Evolutionary conservation across 2,329 filamentous ascomycete genomes (phyloP).

Genomic region (Colletotrichum sp.): DNA sequence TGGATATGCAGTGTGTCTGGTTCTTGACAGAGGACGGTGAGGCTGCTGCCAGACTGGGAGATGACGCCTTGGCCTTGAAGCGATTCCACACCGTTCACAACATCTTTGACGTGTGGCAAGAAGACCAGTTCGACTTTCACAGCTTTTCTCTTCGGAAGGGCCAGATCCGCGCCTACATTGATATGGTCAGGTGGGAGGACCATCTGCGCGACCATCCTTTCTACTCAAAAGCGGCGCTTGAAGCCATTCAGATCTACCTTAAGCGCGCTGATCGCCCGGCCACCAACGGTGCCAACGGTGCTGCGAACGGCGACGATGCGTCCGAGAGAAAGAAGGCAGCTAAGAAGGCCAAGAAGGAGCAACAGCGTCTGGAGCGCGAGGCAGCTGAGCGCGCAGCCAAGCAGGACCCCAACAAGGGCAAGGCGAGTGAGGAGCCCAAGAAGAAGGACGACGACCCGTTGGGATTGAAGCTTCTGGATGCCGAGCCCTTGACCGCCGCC

Average conservation of each 20-base stretch:
- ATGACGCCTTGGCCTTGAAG: slow-evolving; percentile 87
- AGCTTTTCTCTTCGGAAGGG: slow-evolving; percentile 97
- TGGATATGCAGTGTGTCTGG: slow-evolving; percentile 99
- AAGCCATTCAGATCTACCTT: slow-evolving; percentile 81
- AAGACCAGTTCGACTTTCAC: slow-evolving; percentile 99
- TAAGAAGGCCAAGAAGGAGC: slow-evolving; percentile 88
- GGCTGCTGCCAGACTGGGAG: slow-evolving; percentile 81
- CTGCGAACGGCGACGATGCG: slow-evolving; percentile 56
- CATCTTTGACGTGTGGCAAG: slow-evolving; percentile 97
- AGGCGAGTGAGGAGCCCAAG: slow-evolving; percentile 61
- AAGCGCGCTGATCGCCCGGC: slow-evolving; percentile 78
- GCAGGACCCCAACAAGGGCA: slow-evolving; percentile 82
- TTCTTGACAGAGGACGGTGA: slow-evolving; percentile 95
- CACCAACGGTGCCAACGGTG: slow-evolving; percentile 66
- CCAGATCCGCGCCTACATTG: slow-evolving; percentile 91
- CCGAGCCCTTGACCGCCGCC: slow-evolving; percentile 84
- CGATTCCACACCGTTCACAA: slow-evolving; percentile 86
- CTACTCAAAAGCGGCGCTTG: slow-evolving; percentile 82
- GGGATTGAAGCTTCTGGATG: slow-evolving; percentile 80
- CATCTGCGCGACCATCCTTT: slow-evolving; percentile 90
- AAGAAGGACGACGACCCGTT: slow-evolving; percentile 93
- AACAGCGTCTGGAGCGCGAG: slow-evolving; percentile 69
- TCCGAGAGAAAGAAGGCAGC: slow-evolving; percentile 83
- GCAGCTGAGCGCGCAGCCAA: slow-evolving; percentile 80
- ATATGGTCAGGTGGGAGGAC: slow-evolving; percentile 98